These are phyloP conservation scores for Venturiaceae sp. DNA, from an alignment of 2,329 filamentous ascomycete genomes.

Conservation along the genomic window DNA sequence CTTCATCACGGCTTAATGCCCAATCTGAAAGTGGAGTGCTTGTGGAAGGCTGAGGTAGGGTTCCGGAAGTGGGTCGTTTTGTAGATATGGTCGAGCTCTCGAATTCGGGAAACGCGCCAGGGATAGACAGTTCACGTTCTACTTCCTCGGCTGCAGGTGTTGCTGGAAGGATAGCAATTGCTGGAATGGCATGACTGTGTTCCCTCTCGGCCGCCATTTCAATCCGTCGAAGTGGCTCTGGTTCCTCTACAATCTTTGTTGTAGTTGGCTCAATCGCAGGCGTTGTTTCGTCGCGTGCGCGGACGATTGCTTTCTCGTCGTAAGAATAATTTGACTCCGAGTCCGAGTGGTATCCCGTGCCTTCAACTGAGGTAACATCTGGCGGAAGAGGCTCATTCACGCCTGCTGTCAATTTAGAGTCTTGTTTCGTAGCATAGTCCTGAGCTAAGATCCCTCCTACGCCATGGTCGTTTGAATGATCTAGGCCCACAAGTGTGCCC, in stretches of 20 bases:
- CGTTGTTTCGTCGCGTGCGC: slow-evolving; percentile 16
- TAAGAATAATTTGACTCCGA: slow-evolving; percentile 15
- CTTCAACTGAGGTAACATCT: slow-evolving; percentile 60
- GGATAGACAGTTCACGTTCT: slow-evolving; percentile 24
- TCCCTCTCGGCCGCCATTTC: not conserved
- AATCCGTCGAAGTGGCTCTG: not conserved
- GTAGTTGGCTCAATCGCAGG: slow-evolving; percentile 20
- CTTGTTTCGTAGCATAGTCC: slow-evolving; percentile 42
- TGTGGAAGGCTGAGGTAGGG: not conserved
- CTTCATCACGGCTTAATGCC: slow-evolving; percentile 7
- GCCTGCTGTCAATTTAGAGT: not conserved
- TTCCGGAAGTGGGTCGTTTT: not conserved
- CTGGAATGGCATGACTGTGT: not conserved
- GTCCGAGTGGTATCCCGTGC: slow-evolving; percentile 53
- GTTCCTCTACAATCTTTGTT: slow-evolving; percentile 21
- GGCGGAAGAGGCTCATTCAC: slow-evolving; percentile 56
- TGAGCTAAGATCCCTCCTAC: slow-evolving; percentile 46
- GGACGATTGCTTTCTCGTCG: slow-evolving; percentile 9
- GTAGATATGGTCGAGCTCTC: not conserved
- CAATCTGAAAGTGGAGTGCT: not conserved
- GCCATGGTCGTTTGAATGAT: slow-evolving; percentile 50
- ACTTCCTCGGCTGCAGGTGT: slow-evolving; percentile 24
- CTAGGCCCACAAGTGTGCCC: slow-evolving; percentile 17
- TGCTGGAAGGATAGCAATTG: slow-evolving; percentile 7
- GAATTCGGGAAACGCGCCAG: slow-evolving; percentile 45